Evolutionary conservation across 2,329 filamentous ascomycete species (phyloP).

Genomic region (Knufia petricola): DNA sequence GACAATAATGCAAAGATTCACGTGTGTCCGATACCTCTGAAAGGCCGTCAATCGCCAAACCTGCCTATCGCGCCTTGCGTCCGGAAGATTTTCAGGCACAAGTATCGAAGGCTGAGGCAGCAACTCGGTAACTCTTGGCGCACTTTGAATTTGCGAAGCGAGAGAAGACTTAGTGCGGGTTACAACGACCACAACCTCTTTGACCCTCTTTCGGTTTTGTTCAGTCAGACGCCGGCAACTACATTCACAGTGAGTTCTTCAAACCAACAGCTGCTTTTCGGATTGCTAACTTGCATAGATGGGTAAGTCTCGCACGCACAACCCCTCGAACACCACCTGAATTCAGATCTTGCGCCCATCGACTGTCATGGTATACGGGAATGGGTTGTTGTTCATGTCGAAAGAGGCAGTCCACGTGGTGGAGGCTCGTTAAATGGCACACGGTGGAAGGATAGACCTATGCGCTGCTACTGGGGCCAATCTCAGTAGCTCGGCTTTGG

Average conservation of each 20-base stretch:
- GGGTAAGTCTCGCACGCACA: slow-evolving; percentile 43
- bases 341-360: not conserved
- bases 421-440: no score
- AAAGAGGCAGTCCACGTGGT: no score
- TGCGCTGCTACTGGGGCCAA: no score
- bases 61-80: no score
- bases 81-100: no score
- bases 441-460: no score
- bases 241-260: slow-evolving; percentile 40
- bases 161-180: not conserved
- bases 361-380: not conserved
- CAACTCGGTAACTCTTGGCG: slow-evolving; percentile 17
- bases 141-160: slow-evolving; percentile 5
- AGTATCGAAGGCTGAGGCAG: no score
- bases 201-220: not conserved
- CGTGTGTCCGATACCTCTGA: not conserved
- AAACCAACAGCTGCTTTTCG: slow-evolving; percentile 18
- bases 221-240: slow-evolving; percentile 16
- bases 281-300: slow-evolving; percentile 39
- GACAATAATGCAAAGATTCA: not conserved
- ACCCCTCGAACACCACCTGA: not conserved
- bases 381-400: not conserved
- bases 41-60: not conserved
- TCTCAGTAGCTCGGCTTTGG: no score
- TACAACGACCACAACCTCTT: not conserved